Percentiles rank a stretch among this genome's conserved stretches.
Evolutionary conservation across 306 rosid genomes (phyloP).

Genomic region (Rosa persica): DNA sequence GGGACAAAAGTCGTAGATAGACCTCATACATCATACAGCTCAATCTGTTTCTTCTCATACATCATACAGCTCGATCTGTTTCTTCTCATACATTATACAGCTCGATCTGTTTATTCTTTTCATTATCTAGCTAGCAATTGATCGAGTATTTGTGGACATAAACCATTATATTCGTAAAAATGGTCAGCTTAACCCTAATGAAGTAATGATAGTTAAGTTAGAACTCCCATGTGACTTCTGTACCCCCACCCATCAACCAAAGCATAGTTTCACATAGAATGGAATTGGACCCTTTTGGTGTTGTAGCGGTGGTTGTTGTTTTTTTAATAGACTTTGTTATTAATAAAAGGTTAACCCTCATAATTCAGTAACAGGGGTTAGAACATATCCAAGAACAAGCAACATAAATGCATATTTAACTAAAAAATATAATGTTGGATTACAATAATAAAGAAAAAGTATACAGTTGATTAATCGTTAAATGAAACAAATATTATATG

Average conservation of each 20-base stretch:
- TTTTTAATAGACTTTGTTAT: background rate
- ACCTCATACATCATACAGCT: background rate
- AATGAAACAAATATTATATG: too few species aligned
- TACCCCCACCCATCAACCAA: background rate
- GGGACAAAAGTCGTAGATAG: constrained; percentile 10
- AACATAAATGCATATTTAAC: too few species aligned
- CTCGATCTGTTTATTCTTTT: background rate
- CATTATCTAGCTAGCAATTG: background rate
- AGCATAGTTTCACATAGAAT: background rate
- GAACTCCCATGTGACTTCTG: background rate
- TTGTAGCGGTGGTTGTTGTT: background rate
- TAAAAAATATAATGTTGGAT: too few species aligned
- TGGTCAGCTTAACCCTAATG: background rate
- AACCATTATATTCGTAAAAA: background rate
- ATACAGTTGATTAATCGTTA: too few species aligned
- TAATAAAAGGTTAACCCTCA: too few species aligned
- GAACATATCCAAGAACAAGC: too few species aligned
- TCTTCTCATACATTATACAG: background rate
- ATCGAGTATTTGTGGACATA: background rate
- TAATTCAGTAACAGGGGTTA: too few species aligned
- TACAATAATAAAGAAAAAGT: too few species aligned
- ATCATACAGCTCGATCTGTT: background rate
- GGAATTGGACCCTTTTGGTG: background rate
- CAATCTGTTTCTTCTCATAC: background rate
- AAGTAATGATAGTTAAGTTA: background rate